These are phyloP conservation scores for Diaporthe caulivora DNA, from an alignment of 2,329 filamentous ascomycete genomes.

Conservation along the genomic window DNA sequence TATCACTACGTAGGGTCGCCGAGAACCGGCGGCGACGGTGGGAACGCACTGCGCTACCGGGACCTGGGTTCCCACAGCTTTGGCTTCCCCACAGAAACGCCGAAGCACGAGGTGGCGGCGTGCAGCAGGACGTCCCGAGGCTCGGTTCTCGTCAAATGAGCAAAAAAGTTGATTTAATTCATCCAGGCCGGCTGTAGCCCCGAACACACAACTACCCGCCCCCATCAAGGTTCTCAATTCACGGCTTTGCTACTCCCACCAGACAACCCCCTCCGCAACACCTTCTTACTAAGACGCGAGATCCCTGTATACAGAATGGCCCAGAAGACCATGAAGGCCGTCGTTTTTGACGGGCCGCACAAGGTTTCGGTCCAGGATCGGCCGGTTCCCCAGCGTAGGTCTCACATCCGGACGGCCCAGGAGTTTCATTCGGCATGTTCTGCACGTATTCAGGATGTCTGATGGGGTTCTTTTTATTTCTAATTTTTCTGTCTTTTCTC, in stretches of 20 bases:
- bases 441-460: neutral
- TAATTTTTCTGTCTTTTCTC: neutral
- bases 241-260: neutral
- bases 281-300: neutral
- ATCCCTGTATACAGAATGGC: conserved; percentile 45
- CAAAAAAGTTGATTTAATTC: neutral
- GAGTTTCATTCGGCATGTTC: neutral
- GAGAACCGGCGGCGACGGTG: conserved; percentile 10
- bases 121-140: conserved; percentile 1
- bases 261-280: neutral
- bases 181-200: neutral
- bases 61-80: neutral
- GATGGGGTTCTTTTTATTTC: neutral
- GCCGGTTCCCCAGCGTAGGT: conserved; percentile 75
- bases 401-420: neutral
- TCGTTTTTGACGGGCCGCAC: conserved; percentile 85
- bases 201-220: neutral
- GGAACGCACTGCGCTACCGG: neutral
- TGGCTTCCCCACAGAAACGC: conserved; percentile 18
- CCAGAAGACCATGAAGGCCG: conserved; percentile 80
- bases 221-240: conserved; percentile 5
- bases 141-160: neutral
- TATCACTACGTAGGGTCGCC: neutral
- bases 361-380: conserved; percentile 83
- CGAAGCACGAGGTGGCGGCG: no score